Evolutionary conservation across 805 yeast genomes (phyloP).

Genomic region (Suhomyces prunicola): DNA sequence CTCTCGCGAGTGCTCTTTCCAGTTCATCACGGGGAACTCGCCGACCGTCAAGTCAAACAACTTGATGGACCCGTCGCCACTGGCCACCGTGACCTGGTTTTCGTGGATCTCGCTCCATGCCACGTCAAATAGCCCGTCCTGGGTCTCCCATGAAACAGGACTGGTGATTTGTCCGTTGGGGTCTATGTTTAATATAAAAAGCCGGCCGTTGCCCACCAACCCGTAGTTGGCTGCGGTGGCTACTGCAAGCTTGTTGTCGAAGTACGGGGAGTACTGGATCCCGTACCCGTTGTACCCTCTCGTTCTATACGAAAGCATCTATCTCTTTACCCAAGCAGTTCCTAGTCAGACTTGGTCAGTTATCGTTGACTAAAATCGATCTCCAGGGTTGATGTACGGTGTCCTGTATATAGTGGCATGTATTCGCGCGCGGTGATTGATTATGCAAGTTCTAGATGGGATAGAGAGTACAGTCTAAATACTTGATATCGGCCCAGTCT

Average conservation of each 20-base stretch:
- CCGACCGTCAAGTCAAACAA: conserved; percentile 71
- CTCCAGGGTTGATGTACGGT: not conserved
- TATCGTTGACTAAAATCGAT: not conserved
- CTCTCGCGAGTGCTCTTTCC: conserved; percentile 74
- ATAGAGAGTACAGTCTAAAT: conserved; percentile 33
- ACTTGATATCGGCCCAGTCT: conserved; percentile 31
- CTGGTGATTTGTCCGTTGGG: conserved; percentile 59
- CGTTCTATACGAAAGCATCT: conserved; percentile 72
- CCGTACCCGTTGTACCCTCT: conserved; percentile 83
- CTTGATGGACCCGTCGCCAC: conserved; percentile 88
- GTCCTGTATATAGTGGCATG: not conserved
- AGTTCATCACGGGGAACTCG: conserved; percentile 69
- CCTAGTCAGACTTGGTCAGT: not conserved
- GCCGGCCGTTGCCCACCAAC: conserved; percentile 87
- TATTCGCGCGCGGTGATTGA: too few relatives aligned
- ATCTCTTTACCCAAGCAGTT: too few relatives aligned
- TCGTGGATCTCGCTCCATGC: conserved; percentile 92
- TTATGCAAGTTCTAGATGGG: conserved; percentile 10
- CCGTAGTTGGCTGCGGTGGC: conserved; percentile 93
- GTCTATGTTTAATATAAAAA: conserved; percentile 66
- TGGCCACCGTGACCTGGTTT: conserved; percentile 75
- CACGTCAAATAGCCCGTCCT: conserved; percentile 85
- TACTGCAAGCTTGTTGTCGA: conserved; percentile 84
- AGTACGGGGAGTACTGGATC: conserved; percentile 86
- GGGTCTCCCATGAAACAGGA: conserved; percentile 73